Evolutionary conservation across 164 flowering plant species (phyloP).

Genomic region (Kalanchoe fedtschenkoi): DNA sequence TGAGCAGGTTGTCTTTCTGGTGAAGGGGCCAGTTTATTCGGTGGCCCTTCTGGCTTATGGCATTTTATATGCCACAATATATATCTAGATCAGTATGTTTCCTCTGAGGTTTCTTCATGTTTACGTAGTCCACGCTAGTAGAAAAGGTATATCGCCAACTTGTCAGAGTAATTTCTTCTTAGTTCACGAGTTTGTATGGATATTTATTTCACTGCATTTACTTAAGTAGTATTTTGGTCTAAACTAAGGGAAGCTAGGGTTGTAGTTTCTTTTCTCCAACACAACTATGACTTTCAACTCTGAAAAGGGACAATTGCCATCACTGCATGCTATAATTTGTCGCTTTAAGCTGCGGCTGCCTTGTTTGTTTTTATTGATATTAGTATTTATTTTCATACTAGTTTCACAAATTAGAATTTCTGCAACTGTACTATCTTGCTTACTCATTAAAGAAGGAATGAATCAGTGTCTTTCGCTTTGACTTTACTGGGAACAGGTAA

Average conservation of each 20-base stretch:
- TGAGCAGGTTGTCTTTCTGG: conserved; percentile 90
- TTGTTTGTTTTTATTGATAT: neutral
- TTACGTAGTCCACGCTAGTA: conserved; percentile 53
- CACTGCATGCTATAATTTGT: neutral
- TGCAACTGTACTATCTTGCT: conserved; percentile 36
- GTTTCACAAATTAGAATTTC: neutral
- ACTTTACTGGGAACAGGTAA: conserved; percentile 87
- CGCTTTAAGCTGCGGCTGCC: neutral
- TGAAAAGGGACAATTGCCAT: too few relatives aligned
- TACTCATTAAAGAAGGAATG: conserved; percentile 43
- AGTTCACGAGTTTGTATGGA: too few relatives aligned
- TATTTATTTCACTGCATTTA: too few relatives aligned
- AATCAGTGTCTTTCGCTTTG: conserved; percentile 68
- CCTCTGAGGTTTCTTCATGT: conserved; percentile 89
- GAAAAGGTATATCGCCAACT: too few relatives aligned
- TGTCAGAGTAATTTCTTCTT: too few relatives aligned
- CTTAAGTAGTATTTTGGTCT: too few relatives aligned
- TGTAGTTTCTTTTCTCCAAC: neutral
- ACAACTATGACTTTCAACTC: too few relatives aligned
- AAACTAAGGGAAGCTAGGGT: too few relatives aligned
- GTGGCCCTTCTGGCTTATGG: conserved; percentile 96
- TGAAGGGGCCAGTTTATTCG: conserved; percentile 88
- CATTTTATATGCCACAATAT: conserved; percentile 93
- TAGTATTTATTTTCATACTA: neutral
- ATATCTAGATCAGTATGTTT: conserved; percentile 78